Conservation (phyloP, 139 green algal species). For the Ostreobium quekettii region DNA sequence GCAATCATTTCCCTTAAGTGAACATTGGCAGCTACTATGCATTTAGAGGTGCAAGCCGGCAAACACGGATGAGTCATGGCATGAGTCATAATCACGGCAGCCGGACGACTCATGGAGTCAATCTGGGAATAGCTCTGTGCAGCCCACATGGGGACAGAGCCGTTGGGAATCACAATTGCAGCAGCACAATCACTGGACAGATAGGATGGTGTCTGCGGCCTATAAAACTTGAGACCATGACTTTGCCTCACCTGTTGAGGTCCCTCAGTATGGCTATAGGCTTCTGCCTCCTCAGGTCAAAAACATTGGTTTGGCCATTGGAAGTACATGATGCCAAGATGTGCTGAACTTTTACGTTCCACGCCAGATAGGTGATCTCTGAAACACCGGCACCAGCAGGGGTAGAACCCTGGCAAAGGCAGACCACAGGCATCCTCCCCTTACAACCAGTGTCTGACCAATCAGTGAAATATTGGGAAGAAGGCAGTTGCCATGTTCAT, state of each 20-base stretch:
- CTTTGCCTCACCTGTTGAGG: constrained; percentile 40
- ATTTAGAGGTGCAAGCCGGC: too few species aligned
- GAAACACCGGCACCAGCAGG: constrained; percentile 15
- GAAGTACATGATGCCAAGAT: constrained; percentile 79
- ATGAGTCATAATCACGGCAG: too few species aligned
- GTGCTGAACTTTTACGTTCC: constrained; percentile 94
- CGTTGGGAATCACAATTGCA: too few species aligned
- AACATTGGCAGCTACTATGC: too few species aligned
- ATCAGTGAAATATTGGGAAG: neutral
- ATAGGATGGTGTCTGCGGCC: neutral
- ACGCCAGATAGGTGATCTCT: constrained; percentile 78
- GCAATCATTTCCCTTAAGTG: too few species aligned
- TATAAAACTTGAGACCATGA: neutral
- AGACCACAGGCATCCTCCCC: neutral
- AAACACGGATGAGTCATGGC: too few species aligned
- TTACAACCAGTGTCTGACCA: neutral
- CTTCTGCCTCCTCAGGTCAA: constrained; percentile 89
- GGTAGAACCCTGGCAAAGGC: constrained; percentile 26
- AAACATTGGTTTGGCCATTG: constrained; percentile 72
- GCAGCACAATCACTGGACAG: too few species aligned
- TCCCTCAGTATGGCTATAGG: constrained; percentile 83
- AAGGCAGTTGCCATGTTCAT: too few species aligned
- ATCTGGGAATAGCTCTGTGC: too few species aligned
- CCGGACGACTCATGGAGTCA: too few species aligned
- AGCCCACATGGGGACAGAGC: too few species aligned